Evolutionary conservation across 208 protist genomes (phyloP).

Genomic region (Trypanosoma rangeli): DNA sequence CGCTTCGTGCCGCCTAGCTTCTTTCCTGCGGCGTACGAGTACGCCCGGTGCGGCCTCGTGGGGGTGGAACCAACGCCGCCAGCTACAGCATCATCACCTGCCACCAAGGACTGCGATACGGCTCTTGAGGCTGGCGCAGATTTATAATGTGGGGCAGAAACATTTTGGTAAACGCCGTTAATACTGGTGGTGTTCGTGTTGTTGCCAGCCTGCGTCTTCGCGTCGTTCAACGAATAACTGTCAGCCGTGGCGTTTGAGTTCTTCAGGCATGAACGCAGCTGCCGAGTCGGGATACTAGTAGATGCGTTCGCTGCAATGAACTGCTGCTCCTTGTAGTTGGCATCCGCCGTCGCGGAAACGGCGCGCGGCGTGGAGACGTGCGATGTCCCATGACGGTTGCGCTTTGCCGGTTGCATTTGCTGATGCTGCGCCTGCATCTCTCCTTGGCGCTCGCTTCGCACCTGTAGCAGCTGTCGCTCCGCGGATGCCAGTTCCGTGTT

Average conservation of each 20-base stretch:
- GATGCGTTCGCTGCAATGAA: conserved; percentile 47
- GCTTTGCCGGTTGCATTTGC: not conserved
- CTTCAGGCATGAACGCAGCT: conserved; percentile 62
- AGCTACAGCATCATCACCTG: conserved; percentile 1
- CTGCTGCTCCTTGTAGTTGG: conserved; percentile 31
- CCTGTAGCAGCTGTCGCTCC: conserved; percentile 46
- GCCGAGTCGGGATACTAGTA: conserved; percentile 36
- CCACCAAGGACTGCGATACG: conserved; percentile 49
- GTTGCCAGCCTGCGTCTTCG: not conserved
- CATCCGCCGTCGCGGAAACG: conserved; percentile 12
- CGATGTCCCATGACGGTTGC: conserved; percentile 7
- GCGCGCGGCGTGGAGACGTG: not conserved
- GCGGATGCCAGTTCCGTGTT: conserved; percentile 56
- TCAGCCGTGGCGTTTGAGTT: not conserved
- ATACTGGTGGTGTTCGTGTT: conserved; percentile 4
- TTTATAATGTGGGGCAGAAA: conserved; percentile 11
- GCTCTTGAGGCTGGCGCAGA: conserved; percentile 62
- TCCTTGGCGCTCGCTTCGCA: conserved; percentile 41
- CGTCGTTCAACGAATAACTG: not conserved
- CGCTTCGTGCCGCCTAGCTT: conserved; percentile 47
- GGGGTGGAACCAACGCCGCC: conserved; percentile 31
- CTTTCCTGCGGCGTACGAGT: conserved; percentile 54
- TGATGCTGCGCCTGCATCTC: conserved; percentile 34
- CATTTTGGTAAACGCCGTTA: conserved; percentile 1
- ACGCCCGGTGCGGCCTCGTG: conserved; percentile 48